Percentiles rank a stretch among this genome's conserved stretches.
Evolutionary conservation across 2,329 filamentous ascomycete genomes (phyloP).

Genomic region (Aspergillus udagawae): DNA sequence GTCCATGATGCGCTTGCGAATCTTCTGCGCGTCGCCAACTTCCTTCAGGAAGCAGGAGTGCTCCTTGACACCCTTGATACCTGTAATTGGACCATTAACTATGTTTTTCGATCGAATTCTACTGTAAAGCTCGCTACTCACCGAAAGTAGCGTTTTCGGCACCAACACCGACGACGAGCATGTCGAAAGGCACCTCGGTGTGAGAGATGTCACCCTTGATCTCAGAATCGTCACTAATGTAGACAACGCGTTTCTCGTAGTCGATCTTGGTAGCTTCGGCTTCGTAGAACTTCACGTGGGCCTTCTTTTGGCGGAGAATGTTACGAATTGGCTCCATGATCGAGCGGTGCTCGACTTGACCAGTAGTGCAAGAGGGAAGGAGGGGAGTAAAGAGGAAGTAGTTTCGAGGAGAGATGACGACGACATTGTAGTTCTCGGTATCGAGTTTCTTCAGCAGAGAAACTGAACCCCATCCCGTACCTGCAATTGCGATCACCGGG

Average conservation of each 20-base stretch:
- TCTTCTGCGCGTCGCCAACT: slow-evolving; percentile 90
- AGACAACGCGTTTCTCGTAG: slow-evolving; percentile 80
- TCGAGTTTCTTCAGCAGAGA: slow-evolving; percentile 98
- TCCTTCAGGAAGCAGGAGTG: slow-evolving; percentile 98
- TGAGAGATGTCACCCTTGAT: slow-evolving; percentile 77
- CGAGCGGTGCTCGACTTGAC: slow-evolving; percentile 95
- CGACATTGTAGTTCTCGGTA: slow-evolving; percentile 97
- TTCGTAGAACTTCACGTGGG: slow-evolving; percentile 93
- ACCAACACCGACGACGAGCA: slow-evolving; percentile 95
- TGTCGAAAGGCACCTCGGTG: slow-evolving; percentile 94
- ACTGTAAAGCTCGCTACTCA: slow-evolving; percentile 29
- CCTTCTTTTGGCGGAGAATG: slow-evolving; percentile 92
- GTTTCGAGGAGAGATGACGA: slow-evolving; percentile 96
- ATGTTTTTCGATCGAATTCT: not conserved
- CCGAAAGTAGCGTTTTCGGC: slow-evolving; percentile 98
- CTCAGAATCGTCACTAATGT: slow-evolving; percentile 88
- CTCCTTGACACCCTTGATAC: slow-evolving; percentile 89
- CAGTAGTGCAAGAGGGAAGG: slow-evolving; percentile 94
- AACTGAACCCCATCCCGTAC: slow-evolving; percentile 94
- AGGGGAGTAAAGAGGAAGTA: slow-evolving; percentile 99
- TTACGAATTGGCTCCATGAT: slow-evolving; percentile 99
- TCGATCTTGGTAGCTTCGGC: slow-evolving; percentile 96
- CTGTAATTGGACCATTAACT: slow-evolving; percentile 30
- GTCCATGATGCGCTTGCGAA: slow-evolving; percentile 99
- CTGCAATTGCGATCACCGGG: slow-evolving; percentile 44